Percentiles rank a stretch among this genome's conserved stretches.
phyloP scores from a whole-genome alignment of 352 stramenopile species.

The Nothophytophthora sp. region DNA sequence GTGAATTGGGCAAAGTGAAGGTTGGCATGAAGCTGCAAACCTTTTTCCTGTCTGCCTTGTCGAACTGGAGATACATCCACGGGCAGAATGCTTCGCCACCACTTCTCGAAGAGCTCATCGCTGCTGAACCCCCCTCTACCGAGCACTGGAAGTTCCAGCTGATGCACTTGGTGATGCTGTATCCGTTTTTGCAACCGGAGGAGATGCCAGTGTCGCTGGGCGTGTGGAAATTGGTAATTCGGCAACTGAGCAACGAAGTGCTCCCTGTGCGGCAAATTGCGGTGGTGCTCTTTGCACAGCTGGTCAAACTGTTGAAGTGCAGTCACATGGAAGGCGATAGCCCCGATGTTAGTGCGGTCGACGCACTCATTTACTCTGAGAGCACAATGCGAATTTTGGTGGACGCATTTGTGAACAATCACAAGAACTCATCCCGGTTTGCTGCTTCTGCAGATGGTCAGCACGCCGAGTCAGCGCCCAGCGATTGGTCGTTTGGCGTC shows the following conservation, averaged over 20 bases:
- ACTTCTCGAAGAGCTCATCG: slow-evolving; percentile 37
- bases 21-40: slow-evolving; percentile 49
- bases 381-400: slow-evolving; percentile 44
- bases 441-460: slow-evolving; percentile 68
- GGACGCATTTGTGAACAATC: slow-evolving; percentile 53
- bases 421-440: slow-evolving; percentile 64
- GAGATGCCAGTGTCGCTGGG: slow-evolving; percentile 37
- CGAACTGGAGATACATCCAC: slow-evolving; percentile 54
- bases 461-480: slow-evolving; percentile 62
- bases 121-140: slow-evolving; percentile 33
- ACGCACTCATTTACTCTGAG: slow-evolving; percentile 45
- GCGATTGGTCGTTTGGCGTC: slow-evolving; percentile 78
- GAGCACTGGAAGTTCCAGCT: slow-evolving; percentile 83
- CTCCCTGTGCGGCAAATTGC: slow-evolving; percentile 64
- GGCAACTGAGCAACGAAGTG: slow-evolving; percentile 56
- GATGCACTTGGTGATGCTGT: slow-evolving; percentile 71
- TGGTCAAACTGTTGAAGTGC: slow-evolving; percentile 52
- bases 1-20: slow-evolving; percentile 58
- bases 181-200: slow-evolving; percentile 56
- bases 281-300: slow-evolving; percentile 46
- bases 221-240: slow-evolving; percentile 58
- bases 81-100: slow-evolving; percentile 4
- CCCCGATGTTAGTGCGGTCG: slow-evolving; percentile 9
- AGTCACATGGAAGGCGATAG: not conserved
- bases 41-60: slow-evolving; percentile 55